These are phyloP conservation scores for Epichloe sylvatica DNA, from an alignment of 2,329 filamentous ascomycete species.

Conservation along the genomic window DNA sequence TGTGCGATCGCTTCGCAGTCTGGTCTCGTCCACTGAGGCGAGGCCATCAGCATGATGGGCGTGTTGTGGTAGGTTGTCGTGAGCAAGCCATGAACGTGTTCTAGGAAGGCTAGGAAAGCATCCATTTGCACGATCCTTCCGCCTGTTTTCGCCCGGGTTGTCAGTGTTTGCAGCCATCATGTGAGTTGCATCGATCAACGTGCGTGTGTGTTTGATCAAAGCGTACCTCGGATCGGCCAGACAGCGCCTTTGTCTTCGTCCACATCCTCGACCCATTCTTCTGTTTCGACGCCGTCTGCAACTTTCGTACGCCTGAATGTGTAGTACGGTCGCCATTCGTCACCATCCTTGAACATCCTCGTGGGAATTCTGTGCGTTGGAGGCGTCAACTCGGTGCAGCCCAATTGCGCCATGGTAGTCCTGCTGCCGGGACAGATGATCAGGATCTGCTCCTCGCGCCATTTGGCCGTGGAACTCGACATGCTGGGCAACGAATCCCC, in stretches of 20 bases:
- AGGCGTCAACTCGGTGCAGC: slow-evolving; percentile 79
- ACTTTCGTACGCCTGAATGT: slow-evolving; percentile 52
- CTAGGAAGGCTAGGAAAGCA: slow-evolving; percentile 84
- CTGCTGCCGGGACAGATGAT: slow-evolving; percentile 73
- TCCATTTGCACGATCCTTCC: slow-evolving; percentile 83
- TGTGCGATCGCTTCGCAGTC: slow-evolving; percentile 81
- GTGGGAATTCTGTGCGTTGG: slow-evolving; percentile 77
- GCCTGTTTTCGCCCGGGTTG: slow-evolving; percentile 24
- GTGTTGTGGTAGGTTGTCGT: slow-evolving; percentile 93
- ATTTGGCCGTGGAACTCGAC: slow-evolving; percentile 44
- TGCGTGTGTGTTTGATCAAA: background rate
- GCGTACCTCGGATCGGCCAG: slow-evolving; percentile 59
- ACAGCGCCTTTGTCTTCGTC: slow-evolving; percentile 79
- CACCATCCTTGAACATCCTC: slow-evolving; percentile 86
- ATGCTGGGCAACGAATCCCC: slow-evolving; percentile 22
- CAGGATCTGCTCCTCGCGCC: slow-evolving; percentile 51
- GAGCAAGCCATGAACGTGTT: slow-evolving; percentile 78
- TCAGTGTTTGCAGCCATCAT: background rate
- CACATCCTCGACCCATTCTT: slow-evolving; percentile 77
- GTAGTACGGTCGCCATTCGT: slow-evolving; percentile 61
- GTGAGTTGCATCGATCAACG: background rate
- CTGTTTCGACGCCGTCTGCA: slow-evolving; percentile 35
- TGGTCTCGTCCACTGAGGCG: slow-evolving; percentile 78
- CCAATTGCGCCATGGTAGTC: slow-evolving; percentile 81
- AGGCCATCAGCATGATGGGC: slow-evolving; percentile 77